Conservation (phyloP, 352 stramenopile species). For the Phytophthora cajani region DNA sequence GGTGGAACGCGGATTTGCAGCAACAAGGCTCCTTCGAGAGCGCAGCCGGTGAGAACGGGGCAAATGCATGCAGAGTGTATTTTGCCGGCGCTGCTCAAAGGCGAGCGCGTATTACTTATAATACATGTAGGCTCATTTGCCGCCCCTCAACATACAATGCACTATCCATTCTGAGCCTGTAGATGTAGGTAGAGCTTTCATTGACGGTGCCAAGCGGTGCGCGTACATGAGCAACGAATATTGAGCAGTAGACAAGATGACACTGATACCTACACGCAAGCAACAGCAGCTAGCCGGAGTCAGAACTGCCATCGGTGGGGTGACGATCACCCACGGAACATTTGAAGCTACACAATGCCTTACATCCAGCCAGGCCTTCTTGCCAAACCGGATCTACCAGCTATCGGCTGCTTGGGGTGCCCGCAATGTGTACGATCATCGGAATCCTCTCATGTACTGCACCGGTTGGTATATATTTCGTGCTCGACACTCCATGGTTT, state of each 20-base stretch:
- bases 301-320: neutral
- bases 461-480: constrained; percentile 12
- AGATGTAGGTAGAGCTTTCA: neutral
- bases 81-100: neutral
- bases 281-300: constrained; percentile 2
- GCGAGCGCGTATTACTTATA: too few species aligned
- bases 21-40: constrained; percentile 6
- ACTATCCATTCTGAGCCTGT: constrained; percentile 24
- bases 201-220: neutral
- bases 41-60: neutral
- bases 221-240: constrained; percentile 14
- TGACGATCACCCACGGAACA: constrained; percentile 5
- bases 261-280: constrained; percentile 20
- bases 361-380: neutral
- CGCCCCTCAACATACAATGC: constrained; percentile 1
- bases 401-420: constrained; percentile 7
- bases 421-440: constrained; percentile 1
- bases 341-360: neutral
- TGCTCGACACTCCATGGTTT: neutral
- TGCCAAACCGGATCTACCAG: neutral
- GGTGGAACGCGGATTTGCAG: constrained; percentile 23
- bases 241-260: constrained; percentile 15
- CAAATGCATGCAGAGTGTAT: neutral
- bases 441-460: neutral
- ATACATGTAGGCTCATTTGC: neutral